Percentiles rank a stretch among this genome's conserved stretches.
phyloP scores from a whole-genome alignment of 805 yeast species.

The Komagataella pastoris region DNA sequence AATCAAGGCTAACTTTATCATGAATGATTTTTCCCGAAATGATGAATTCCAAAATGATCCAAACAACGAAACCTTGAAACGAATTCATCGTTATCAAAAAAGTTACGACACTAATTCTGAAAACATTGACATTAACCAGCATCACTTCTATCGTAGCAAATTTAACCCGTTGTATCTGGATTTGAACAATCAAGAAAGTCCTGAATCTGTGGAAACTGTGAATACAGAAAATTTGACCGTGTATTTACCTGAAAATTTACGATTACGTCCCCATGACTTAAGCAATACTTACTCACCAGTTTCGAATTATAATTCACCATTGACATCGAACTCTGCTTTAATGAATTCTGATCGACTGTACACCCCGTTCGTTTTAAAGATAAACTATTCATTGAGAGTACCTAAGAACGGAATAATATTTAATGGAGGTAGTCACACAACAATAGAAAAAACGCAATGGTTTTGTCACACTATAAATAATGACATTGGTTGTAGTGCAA shows the following conservation, averaged over 20 bases:
- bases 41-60: constrained; percentile 20
- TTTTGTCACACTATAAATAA: constrained; percentile 79
- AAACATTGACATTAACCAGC: constrained; percentile 34
- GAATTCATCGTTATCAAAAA: constrained; percentile 13
- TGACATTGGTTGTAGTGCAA: constrained; percentile 67
- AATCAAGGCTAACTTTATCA: constrained; percentile 37
- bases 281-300: constrained; percentile 20
- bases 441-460: constrained; percentile 40
- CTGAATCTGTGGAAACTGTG: constrained; percentile 10
- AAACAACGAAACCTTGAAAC: constrained; percentile 15
- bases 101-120: constrained; percentile 28
- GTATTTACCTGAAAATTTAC: constrained; percentile 51
- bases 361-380: constrained; percentile 60
- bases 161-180: constrained; percentile 41
- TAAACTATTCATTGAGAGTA: constrained; percentile 51
- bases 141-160: constrained; percentile 42
- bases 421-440: constrained; percentile 43
- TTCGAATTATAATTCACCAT: constrained; percentile 21
- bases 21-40: constrained; percentile 34
- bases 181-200: constrained; percentile 16
- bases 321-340: constrained; percentile 12
- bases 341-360: constrained; percentile 34
- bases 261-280: constrained; percentile 44
- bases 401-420: constrained; percentile 69
- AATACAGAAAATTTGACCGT: constrained; percentile 56